Conservation (phyloP, 2,329 filamentous ascomycete genomes). For the Trichoderma semiorbis region DNA sequence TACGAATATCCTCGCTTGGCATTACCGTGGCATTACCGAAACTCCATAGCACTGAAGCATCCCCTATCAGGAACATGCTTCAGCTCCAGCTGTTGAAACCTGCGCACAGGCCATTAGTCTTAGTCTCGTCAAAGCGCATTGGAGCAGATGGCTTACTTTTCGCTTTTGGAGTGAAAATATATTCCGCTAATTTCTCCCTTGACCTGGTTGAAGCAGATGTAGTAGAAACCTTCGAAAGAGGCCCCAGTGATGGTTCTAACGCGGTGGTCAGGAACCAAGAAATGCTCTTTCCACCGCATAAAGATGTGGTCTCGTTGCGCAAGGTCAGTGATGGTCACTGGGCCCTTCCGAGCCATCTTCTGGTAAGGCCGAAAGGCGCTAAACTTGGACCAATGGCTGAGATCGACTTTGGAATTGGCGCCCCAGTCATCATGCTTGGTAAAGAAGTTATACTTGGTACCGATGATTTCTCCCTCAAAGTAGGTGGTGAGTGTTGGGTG, state of each 20-base stretch:
- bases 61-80: constrained; percentile 83
- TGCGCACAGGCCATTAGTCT: constrained; percentile 32
- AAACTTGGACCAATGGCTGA: constrained; percentile 92
- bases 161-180: constrained; percentile 97
- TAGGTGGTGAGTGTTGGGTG: constrained; percentile 97
- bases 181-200: constrained; percentile 85
- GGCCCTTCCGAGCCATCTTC: constrained; percentile 55
- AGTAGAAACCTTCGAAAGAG: constrained; percentile 98
- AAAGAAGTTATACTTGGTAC: constrained; percentile 88
- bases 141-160: constrained; percentile 65
- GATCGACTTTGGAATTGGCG: constrained; percentile 83
- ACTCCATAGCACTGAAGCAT: constrained; percentile 83
- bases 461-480: constrained; percentile 97
- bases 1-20: background rate
- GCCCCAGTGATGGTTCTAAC: constrained; percentile 89
- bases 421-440: constrained; percentile 90
- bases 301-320: constrained; percentile 85
- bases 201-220: constrained; percentile 96
- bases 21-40: constrained; percentile 46
- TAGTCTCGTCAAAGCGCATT: background rate
- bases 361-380: constrained; percentile 75
- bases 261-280: constrained; percentile 90
- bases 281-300: constrained; percentile 99
- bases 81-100: constrained; percentile 89
- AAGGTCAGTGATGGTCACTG: constrained; percentile 62